These are phyloP conservation scores for Hortiboletus campestris DNA, from an alignment of 768 basidiomycete species.

Conservation along the genomic window DNA sequence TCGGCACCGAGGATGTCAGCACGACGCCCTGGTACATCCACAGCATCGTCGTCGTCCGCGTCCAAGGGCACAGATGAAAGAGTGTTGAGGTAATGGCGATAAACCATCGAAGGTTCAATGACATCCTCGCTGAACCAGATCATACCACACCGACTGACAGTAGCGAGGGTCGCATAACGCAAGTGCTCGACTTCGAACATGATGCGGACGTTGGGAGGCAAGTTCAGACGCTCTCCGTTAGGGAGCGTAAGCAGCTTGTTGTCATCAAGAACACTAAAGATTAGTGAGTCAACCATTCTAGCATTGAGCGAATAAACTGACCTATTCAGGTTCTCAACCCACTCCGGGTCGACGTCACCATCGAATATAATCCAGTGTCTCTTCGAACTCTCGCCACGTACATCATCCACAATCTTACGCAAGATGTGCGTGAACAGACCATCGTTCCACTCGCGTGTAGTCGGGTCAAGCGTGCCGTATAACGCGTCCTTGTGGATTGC, in stretches of 20 bases:
- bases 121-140: constrained; percentile 99
- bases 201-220: constrained; percentile 95
- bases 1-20: constrained; percentile 45
- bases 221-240: constrained; percentile 95
- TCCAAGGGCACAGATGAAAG: constrained; percentile 76
- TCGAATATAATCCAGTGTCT: constrained; percentile 99
- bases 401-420: constrained; percentile 97
- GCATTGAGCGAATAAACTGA: constrained; percentile 32
- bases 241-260: constrained; percentile 97
- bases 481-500: constrained; percentile 98
- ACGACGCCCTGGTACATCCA: constrained; percentile 63
- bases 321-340: constrained; percentile 99
- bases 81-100: constrained; percentile 80
- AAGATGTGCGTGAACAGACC: constrained; percentile 97
- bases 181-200: constrained; percentile 99
- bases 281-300: neutral
- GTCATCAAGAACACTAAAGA: constrained; percentile 88
- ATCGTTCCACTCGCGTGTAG: constrained; percentile 99
- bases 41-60: constrained; percentile 81
- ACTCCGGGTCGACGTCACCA: constrained; percentile 99
- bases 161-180: constrained; percentile 94
- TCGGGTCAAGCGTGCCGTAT: constrained; percentile 95
- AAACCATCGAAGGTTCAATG: constrained; percentile 88
- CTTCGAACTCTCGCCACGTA: constrained; percentile 94
- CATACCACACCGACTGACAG: constrained; percentile 99